phyloP scores from a whole-genome alignment of 257 asterid genomes.

The Lantana camara region DNA sequence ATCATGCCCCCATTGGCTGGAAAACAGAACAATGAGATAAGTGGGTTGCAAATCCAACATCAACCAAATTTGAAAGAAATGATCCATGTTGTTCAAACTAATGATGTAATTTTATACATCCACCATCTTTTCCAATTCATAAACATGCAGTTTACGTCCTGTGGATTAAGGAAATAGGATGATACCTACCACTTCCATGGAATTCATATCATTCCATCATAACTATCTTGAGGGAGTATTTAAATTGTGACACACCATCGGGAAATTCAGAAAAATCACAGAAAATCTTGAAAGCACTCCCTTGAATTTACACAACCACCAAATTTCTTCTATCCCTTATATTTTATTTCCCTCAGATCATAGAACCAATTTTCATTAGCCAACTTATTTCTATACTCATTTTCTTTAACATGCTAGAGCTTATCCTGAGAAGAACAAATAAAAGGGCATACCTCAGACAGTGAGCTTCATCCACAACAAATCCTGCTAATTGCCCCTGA shows the following conservation, averaged over 20 bases:
- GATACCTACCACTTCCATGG: not conserved
- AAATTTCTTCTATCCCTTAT: not conserved
- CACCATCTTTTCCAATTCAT: constrained; percentile 3
- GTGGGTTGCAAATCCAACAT: constrained; percentile 18
- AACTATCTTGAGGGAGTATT: constrained; percentile 1
- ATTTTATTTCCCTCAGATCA: not conserved
- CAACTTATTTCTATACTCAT: not conserved
- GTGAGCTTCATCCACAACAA: constrained; percentile 98
- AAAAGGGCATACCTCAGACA: constrained; percentile 73
- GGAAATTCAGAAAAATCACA: constrained; percentile 2
- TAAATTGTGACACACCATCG: not conserved
- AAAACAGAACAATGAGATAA: constrained; percentile 30
- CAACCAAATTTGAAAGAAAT: constrained; percentile 11
- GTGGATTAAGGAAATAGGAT: constrained; percentile 21
- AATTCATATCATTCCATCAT: constrained; percentile 6
- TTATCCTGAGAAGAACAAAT: constrained; percentile 7
- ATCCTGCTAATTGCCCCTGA: constrained; percentile 91
- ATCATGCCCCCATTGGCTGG: constrained; percentile 99
- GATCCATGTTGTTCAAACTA: constrained; percentile 18
- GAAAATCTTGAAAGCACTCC: not conserved
- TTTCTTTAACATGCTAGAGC: constrained; percentile 20
- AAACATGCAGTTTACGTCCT: constrained; percentile 5
- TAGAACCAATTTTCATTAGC: constrained; percentile 13
- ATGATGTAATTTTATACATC: constrained; percentile 15
- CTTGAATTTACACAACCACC: not conserved